Base-by-base conservation (phyloP, 2,329 filamentous ascomycete species). In the Penicillium sp. region DNA sequence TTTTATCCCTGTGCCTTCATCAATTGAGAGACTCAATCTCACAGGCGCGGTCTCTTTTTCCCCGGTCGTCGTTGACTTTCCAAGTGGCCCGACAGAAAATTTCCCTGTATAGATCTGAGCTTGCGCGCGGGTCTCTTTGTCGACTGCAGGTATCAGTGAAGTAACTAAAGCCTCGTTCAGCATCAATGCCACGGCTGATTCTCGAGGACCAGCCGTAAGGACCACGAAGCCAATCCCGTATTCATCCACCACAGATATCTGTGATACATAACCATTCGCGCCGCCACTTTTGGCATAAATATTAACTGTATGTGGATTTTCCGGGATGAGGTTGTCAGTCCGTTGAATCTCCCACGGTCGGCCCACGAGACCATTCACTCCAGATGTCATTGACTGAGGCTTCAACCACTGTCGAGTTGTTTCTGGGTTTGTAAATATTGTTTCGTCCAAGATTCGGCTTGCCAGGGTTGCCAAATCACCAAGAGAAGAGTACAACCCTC, bases 301-400 rank as follows among this genome's bases (percentile, higher is more conserved):
- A 13, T 73, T 65, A 3, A 76, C 56, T 1, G 64, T 51, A 19
- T 75, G 73, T 0, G 68, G 64, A 36, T 74, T 59, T 0, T 61
- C 29, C 0, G 66, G 62, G 0, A 65, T 66, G 0, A 75, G 43
- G 21, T 65, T 57, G 0, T 61, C 14, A 0, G 66, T 60, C 1
- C 68, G 71, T 1, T 68, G 62, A 13, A 75, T 74, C 42, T 77
- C 73, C 75, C 73, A 75, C 0, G 74, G 72, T 60, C 69, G 67
- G 3, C 74, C 74, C 2, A 72, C 71, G 19, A 73, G 64, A 11
- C 62, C 65, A 23, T 64, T 58, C 0, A 60, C 56, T 2, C 67
- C 67, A 2, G 71, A 71, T 1, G 67, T 67, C 26, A 70, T 67
- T 0, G 71, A 62, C 1, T 43, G 47, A 0, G 74, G 74, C 24